Conservation (phyloP, 768 basidiomycete species). For the Termitomyces sp. region DNA sequence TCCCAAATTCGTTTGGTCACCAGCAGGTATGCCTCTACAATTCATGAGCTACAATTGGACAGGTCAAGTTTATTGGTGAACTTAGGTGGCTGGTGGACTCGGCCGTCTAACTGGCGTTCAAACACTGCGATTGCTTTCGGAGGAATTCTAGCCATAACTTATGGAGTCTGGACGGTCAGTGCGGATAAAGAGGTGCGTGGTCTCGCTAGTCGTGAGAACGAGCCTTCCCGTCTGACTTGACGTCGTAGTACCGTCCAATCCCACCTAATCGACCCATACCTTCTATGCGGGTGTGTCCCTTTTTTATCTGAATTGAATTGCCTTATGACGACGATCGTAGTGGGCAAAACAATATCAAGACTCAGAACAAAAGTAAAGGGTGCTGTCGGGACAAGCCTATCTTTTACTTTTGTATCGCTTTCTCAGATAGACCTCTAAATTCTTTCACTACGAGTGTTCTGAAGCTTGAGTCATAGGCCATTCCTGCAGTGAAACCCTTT, state of each 20-base stretch:
- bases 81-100: constrained; percentile 93
- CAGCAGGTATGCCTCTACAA: constrained; percentile 58
- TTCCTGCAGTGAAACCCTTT: too few relatives aligned
- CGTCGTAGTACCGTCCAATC: constrained; percentile 47
- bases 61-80: background rate
- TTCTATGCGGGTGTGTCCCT: constrained; percentile 63
- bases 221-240: background rate
- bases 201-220: background rate
- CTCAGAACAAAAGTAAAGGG: constrained; percentile 9
- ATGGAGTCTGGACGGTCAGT: constrained; percentile 64
- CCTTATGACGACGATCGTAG: constrained; percentile 13
- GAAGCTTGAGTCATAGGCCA: background rate
- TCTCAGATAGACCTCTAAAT: constrained; percentile 3
- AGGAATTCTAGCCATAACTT: constrained; percentile 66
- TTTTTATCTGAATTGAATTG: background rate
- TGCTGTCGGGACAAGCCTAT: constrained; percentile 1
- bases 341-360: constrained; percentile 34
- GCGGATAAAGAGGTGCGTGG: constrained; percentile 74
- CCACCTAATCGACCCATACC: constrained; percentile 72
- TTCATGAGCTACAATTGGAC: background rate
- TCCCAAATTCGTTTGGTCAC: constrained; percentile 94
- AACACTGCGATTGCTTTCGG: constrained; percentile 75
- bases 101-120: constrained; percentile 84
- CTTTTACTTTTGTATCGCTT: constrained; percentile 2
- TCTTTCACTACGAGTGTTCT: background rate